These are phyloP conservation scores for Aurifilum marmelostoma DNA, from an alignment of 2,329 filamentous ascomycete genomes.

Conservation along the genomic window DNA sequence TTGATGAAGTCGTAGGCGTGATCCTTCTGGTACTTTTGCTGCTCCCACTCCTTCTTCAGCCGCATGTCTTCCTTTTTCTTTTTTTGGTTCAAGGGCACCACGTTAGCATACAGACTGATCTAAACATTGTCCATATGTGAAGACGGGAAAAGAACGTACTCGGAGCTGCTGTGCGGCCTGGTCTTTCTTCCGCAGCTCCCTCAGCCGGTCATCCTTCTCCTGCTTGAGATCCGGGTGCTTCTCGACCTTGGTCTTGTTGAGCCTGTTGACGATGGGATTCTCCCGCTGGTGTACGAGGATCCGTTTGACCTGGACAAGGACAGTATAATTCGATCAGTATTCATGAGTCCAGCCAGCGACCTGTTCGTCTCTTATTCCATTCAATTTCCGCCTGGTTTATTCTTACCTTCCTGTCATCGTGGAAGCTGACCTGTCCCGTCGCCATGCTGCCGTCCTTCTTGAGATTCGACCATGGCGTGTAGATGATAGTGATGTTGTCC, in stretches of 20 bases:
- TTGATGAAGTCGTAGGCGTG: conserved; percentile 96
- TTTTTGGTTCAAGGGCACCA: conserved; percentile 66
- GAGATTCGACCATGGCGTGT: conserved; percentile 94
- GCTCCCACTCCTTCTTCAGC: conserved; percentile 77
- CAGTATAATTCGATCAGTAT: neutral
- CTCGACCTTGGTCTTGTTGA: conserved; percentile 95
- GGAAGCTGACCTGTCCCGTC: conserved; percentile 91
- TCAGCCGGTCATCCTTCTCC: conserved; percentile 78
- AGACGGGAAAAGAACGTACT: conserved; percentile 48
- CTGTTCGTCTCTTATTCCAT: neutral
- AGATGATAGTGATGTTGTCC: conserved; percentile 94
- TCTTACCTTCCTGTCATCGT: conserved; percentile 72
- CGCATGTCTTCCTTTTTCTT: conserved; percentile 78
- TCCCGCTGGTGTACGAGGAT: conserved; percentile 79
- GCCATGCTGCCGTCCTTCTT: conserved; percentile 97
- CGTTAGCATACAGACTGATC: conserved; percentile 6
- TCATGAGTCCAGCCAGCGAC: neutral
- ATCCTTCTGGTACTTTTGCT: conserved; percentile 94
- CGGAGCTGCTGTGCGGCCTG: conserved; percentile 63
- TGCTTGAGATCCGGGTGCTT: conserved; percentile 80
- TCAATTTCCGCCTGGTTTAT: neutral
- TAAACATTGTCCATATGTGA: too few species aligned
- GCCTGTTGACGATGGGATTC: conserved; percentile 91
- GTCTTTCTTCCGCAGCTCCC: conserved; percentile 73
- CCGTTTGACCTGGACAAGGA: conserved; percentile 66